Conservation (phyloP, 345 rosid genomes). For the Excoecaria agallocha region DNA sequence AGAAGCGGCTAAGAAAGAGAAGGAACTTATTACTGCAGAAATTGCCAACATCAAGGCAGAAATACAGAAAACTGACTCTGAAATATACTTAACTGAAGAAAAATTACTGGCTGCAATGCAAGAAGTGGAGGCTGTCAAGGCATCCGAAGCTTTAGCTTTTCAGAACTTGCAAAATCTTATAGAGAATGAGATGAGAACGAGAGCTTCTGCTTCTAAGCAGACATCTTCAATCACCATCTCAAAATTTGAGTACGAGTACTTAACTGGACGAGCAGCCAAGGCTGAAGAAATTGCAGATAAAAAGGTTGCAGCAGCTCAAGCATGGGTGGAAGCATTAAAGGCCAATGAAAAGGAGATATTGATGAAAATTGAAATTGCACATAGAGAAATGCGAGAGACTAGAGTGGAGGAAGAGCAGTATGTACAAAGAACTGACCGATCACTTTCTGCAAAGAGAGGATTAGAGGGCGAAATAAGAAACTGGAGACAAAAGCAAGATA, state of each 20-base stretch:
- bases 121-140: constrained; percentile 59
- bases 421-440: constrained; percentile 40
- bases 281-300: constrained; percentile 82
- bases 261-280: constrained; percentile 53
- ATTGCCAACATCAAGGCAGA: constrained; percentile 42
- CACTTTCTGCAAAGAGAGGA: constrained; percentile 49
- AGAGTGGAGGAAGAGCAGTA: constrained; percentile 55
- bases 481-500: constrained; percentile 33
- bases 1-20: constrained; percentile 60
- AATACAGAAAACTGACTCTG: constrained; percentile 45
- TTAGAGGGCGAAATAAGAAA: constrained; percentile 47
- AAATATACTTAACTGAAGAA: constrained; percentile 52
- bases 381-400: constrained; percentile 43
- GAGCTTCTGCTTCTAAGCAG: constrained; percentile 46
- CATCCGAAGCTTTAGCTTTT: constrained; percentile 57
- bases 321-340: constrained; percentile 84
- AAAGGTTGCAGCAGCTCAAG: constrained; percentile 88
- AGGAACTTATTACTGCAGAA: constrained; percentile 46
- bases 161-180: constrained; percentile 48
- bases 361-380: constrained; percentile 56
- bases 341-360: constrained; percentile 66
- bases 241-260: constrained; percentile 76
- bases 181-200: constrained; percentile 40
- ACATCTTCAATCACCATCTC: constrained; percentile 55
- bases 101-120: constrained; percentile 48